A percentile compares a stretch with the other conserved stretches of the same genome.
Evolutionary conservation across 177 flowering plant genomes (phyloP).

Genomic region (Vitis hybrid): DNA sequence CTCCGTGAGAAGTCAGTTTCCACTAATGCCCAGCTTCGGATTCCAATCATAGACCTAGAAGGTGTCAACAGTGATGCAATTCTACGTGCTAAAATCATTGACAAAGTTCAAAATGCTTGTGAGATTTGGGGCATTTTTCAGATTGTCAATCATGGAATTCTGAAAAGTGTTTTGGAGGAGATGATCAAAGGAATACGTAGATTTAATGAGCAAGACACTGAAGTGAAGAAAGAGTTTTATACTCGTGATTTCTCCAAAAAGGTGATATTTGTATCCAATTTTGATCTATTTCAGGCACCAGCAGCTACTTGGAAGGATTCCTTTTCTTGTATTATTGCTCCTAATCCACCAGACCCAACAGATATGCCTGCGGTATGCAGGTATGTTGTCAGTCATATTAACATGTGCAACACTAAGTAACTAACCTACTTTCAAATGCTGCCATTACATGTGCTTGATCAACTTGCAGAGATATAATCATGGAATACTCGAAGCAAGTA

Average conservation of each 20-base stretch:
- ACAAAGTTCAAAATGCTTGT: too few species aligned
- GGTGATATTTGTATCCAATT: background rate
- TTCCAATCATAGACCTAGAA: constrained; percentile 15
- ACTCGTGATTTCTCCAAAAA: constrained; percentile 4
- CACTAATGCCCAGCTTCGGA: background rate
- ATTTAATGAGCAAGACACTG: constrained; percentile 10
- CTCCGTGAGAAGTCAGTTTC: background rate
- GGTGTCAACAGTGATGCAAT: background rate
- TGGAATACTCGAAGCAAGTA: constrained; percentile 23
- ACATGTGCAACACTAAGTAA: too few species aligned
- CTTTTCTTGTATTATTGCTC: constrained; percentile 28
- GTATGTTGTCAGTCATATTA: constrained; percentile 15
- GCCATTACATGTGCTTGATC: too few species aligned
- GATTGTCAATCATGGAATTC: constrained; percentile 15
- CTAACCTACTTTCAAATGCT: too few species aligned
- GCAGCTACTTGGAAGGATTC: constrained; percentile 10
- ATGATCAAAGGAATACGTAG: constrained; percentile 6
- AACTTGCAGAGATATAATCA: constrained; percentile 26
- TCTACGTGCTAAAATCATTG: too few species aligned
- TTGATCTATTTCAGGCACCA: constrained; percentile 1
- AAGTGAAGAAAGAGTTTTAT: constrained; percentile 12
- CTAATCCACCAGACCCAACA: constrained; percentile 27
- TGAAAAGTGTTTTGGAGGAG: constrained; percentile 1
- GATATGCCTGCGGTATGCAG: constrained; percentile 46
- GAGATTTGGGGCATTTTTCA: constrained; percentile 18